Evolutionary conservation across 352 stramenopile species (phyloP), one percentile per base, ranked within the genome.

Genomic region (Phytophthora syringae): DNA sequence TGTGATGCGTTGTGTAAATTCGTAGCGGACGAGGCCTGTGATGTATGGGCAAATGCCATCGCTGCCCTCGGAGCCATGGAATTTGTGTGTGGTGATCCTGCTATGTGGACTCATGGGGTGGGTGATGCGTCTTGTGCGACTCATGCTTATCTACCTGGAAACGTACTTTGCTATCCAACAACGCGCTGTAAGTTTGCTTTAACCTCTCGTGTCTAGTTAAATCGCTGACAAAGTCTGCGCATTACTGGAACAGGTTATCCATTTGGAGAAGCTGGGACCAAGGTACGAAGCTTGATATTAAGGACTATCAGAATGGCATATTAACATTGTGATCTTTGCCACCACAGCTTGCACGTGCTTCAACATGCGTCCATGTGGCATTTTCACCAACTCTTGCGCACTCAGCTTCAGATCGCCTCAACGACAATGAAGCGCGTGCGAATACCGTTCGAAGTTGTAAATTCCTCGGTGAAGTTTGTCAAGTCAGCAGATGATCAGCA

Each of bases 301-400:
- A 10, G 13, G 3, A 20, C 54, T 40, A 2, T 36, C 30, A 21
- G 15, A 28, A 13, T 50, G 37, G 43, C 34, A 1, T 27, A 22
- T 42, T 65, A 50, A 61, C 18, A 39, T n/a, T 57, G 7, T 57
- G 2, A 34, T 5, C 10, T 10, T 21, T 54, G 40, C 34, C n/a
- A 24, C 36, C n/a, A 7, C 32, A 88, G 80, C 53, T 64, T 90
- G n/a, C 57, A 48, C 7, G 71, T 88, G 47, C 70, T 90, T 25
- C 66, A 60, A n/a, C 53, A 75, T 52, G 76, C 77, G 49, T 85
- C 79, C 25, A 79, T 88, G 69, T 85, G 79, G 82, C 79, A 90
- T 53, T 77, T 90, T 22, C 73, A 88, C 52, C 82, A 90, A 50
- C 76, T 90, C 15, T 37, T 88, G 44, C 74, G 78, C 42, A 82